Conservation (phyloP, 331 rosid genomes). For the Malus hybrid region DNA sequence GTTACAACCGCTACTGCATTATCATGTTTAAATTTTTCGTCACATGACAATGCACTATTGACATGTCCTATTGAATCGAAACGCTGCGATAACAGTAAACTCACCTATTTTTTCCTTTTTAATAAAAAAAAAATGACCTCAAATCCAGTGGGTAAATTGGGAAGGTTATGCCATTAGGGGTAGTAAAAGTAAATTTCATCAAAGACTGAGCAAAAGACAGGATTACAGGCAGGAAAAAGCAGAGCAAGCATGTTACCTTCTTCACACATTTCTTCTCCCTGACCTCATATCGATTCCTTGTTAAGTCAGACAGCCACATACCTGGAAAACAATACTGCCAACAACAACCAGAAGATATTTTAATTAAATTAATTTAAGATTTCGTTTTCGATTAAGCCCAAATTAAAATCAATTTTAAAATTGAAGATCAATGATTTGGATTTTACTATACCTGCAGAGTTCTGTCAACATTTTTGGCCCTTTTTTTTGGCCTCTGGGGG, state of each 20-base stretch:
- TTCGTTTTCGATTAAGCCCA: background rate
- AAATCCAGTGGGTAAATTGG: no score
- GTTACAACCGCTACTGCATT: no score
- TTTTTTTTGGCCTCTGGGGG: conserved; percentile 64
- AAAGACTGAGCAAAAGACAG: background rate
- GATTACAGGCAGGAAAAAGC: background rate
- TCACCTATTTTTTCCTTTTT: no score
- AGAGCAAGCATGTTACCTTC: conserved; percentile 39
- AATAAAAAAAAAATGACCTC: no score
- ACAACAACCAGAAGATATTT: background rate
- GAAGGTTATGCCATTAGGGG: background rate
- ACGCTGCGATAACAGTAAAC: rapidly evolving
- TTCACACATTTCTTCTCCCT: conserved; percentile 68
- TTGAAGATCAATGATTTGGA: background rate
- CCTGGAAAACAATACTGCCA: conserved; percentile 70
- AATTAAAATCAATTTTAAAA: background rate
- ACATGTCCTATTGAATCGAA: no score
- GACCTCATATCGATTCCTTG: conserved; percentile 67
- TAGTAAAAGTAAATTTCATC: background rate
- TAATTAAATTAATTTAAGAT: background rate
- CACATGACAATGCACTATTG: no score
- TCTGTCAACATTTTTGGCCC: conserved; percentile 60
- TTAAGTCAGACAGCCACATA: conserved; percentile 62
- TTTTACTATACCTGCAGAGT: conserved; percentile 43
- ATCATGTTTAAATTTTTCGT: no score